Evolutionary conservation across 495 filamentous ascomycete species (phyloP).

Genomic region (Penicillium canescens): DNA sequence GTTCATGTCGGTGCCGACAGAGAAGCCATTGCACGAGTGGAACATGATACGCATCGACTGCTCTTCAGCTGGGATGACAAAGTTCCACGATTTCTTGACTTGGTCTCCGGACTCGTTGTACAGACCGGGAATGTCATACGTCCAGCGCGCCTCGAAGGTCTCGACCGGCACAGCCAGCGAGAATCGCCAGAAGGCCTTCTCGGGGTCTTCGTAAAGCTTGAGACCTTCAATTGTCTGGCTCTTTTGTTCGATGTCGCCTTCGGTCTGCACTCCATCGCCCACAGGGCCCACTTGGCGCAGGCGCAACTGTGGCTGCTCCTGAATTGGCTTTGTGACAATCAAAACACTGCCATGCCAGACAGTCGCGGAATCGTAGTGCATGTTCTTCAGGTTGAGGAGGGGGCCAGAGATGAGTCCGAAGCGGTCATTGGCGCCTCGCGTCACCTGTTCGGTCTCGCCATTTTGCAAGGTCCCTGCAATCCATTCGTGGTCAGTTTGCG

Average conservation of each 20-base stretch:
- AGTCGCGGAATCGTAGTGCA: slow-evolving; percentile 59
- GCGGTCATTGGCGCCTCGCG: slow-evolving; percentile 13
- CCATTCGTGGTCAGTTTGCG: not conserved
- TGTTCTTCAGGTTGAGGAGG: slow-evolving; percentile 80
- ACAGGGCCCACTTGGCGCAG: slow-evolving; percentile 49
- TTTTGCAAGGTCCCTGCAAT: slow-evolving; percentile 15
- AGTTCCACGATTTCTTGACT: slow-evolving; percentile 48
- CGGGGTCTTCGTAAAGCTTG: slow-evolving; percentile 76
- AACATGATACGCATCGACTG: slow-evolving; percentile 96
- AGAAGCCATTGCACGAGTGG: slow-evolving; percentile 95
- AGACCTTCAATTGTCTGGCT: slow-evolving; percentile 45
- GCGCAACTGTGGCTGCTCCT: slow-evolving; percentile 48
- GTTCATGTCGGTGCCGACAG: slow-evolving; percentile 85
- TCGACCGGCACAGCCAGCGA: slow-evolving; percentile 54
- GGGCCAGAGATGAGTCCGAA: slow-evolving; percentile 69
- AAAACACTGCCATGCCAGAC: slow-evolving; percentile 83
- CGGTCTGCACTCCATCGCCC: slow-evolving; percentile 8
- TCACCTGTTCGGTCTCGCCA: slow-evolving; percentile 14
- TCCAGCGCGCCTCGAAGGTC: slow-evolving; percentile 48
- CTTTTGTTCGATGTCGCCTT: slow-evolving; percentile 5
- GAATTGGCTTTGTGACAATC: slow-evolving; percentile 70
- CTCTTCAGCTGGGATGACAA: slow-evolving; percentile 72
- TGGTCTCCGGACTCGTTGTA: slow-evolving; percentile 37
- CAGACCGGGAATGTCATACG: slow-evolving; percentile 47
- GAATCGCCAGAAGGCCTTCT: slow-evolving; percentile 83